Conservation (phyloP, 2,329 filamentous ascomycete species). For the Xylaria sp. region DNA sequence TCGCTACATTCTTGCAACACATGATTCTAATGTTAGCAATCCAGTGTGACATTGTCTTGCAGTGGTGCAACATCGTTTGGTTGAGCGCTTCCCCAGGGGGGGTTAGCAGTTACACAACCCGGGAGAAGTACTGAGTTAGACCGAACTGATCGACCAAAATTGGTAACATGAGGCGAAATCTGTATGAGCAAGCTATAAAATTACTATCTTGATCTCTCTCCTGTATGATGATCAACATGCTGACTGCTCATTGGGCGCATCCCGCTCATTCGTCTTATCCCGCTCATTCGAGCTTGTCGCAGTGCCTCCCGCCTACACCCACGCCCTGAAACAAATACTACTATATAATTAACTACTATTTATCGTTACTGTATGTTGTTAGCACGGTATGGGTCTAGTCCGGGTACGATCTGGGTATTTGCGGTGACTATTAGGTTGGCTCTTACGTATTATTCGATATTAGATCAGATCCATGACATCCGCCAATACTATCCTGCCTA, state of each 20-base stretch:
- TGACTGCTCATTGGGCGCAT: slow-evolving; percentile 23
- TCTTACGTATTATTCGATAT: slow-evolving; percentile 12
- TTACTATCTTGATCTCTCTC: slow-evolving; percentile 6
- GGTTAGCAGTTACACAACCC: slow-evolving; percentile 26
- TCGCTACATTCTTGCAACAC: slow-evolving; percentile 20
- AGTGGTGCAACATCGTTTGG: slow-evolving; percentile 12
- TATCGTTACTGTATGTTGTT: not conserved
- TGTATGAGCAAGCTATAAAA: slow-evolving; percentile 1
- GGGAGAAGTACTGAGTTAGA: slow-evolving; percentile 10
- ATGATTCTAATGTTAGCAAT: slow-evolving; percentile 17
- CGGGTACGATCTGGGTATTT: slow-evolving; percentile 9
- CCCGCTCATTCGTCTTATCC: slow-evolving; percentile 11
- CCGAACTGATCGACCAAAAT: slow-evolving; percentile 7
- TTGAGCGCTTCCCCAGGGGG: slow-evolving; percentile 5
- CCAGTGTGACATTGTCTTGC: slow-evolving; percentile 30
- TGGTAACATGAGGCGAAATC: slow-evolving; percentile 33
- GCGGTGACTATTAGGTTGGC: not conserved
- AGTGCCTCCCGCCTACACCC: slow-evolving; percentile 24
- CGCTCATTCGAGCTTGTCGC: slow-evolving; percentile 5
- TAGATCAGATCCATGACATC: slow-evolving; percentile 7
- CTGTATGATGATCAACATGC: slow-evolving; percentile 1
- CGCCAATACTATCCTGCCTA: not conserved
- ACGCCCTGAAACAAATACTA: slow-evolving; percentile 17
- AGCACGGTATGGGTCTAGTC: slow-evolving; percentile 12
- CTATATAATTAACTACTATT: not conserved